Base-by-base conservation (phyloP, 2,329 filamentous ascomycete species). In the Aspergillus fumigatus region DNA sequence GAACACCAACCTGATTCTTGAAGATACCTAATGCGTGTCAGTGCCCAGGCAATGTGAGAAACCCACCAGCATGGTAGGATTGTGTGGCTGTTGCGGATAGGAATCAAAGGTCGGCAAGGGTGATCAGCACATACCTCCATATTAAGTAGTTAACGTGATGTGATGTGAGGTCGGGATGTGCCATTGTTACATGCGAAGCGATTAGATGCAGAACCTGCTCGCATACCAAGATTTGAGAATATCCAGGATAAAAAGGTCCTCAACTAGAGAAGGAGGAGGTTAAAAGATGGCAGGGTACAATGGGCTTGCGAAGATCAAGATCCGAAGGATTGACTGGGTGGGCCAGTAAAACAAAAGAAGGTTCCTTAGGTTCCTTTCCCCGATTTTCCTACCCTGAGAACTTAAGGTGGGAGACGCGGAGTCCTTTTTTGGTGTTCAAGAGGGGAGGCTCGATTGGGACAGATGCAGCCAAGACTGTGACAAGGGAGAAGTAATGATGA, bases 61-160 rank as follows among this genome's bases (percentile, higher is more conserved):
- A 51, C 48, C 51, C 52, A 63, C 57, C 63, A 48, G 54, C 56
- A 64, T 35, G 59, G 62, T 54, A 64, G 57, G 48, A 54, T 48
- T 45, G 27, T 26, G 26, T 43, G 56, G 43, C 27, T 48, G 50
- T 26, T 47, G 43, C 47, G 51, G 47, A 51, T 54, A 38, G 50
- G 51, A 26, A 23, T 26, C 26, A 19, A 29, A 52, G 40, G 26
- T 50, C 32, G 53, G 21, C 23, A 26, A 51, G 47, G 48, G 56
- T 48, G 53, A 9, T 50, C 19, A 52, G 53, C 25, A 73, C 78
- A 55, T 81, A 87, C 80, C 84, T 84, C 81, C 84, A 86, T 73
- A 88, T 85, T 68, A 88, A 77, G 75, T 87, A 87, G 75, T 88
- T 88, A 70, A 88, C 80, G 71, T 87, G 84, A 77, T 87, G 78